Base-by-base conservation (phyloP, 1,284 basidiomycete species). In the Cutaneotrichosporon curvatum region DNA sequence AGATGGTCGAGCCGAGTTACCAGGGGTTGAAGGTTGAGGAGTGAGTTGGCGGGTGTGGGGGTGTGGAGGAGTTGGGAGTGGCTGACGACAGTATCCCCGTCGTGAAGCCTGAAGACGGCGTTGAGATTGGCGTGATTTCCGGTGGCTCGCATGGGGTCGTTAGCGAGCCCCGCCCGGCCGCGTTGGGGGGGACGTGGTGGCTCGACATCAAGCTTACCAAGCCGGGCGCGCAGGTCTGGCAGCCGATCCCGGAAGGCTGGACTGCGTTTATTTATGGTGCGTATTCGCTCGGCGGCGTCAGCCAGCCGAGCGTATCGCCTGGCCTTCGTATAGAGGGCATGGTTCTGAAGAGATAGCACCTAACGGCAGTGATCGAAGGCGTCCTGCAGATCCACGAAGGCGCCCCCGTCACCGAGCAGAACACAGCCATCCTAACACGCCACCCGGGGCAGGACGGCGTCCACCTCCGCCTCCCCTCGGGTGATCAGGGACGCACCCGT, bases 161-260 rank as follows among this genome's bases (percentile, higher is more conserved):
- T 11, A 55, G 37, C 6, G 43, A 39, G 5, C 38, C 42, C 12
- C 43, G 41, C 2, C 34, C 34, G 11, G 14, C 36, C 30, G 83
- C 85, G 0, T 78, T 91, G 2, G 91, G 88, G 7, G 89, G 88
- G 3, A 91, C 88, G 68, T 90, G 87, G 85, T 96, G 83, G 68
- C 83, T 94, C 73, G 89, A 95, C 65, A 73, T 86, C 48, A 79
- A 74, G 47, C 82, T 94, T 63, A 76, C 23, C 12, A 34, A 38
- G 46, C 77, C 81, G 15, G 80, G 79, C 1, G 75, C 75, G 16
- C 74, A 72, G 14, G 77, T 89, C n/a, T 95, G 87, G 73, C 90
- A 95, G 63, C 78, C 82, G 5, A 76, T 97, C 33, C 90, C 90
- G 77, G 67, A 70, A 16, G 82, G 82, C 21, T 90, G 87, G 86